These are phyloP conservation scores for Aspergillus cavernicola DNA, from an alignment of 495 filamentous ascomycete species.

Conservation along the genomic window DNA sequence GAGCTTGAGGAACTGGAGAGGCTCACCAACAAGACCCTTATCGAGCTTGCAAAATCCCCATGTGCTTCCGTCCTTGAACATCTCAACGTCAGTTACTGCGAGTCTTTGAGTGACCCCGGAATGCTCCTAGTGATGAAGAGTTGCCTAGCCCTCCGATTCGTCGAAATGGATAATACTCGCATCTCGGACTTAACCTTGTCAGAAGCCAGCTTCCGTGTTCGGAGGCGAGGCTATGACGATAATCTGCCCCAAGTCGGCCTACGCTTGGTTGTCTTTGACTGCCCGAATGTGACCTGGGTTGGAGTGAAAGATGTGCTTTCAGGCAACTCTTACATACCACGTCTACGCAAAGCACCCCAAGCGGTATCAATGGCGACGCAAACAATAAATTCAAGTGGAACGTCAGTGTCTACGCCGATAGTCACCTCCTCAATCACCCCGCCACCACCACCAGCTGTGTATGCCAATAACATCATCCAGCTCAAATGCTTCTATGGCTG, in stretches of 20 bases:
- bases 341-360: conserved; percentile 27
- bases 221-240: conserved; percentile 56
- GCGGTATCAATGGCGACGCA: conserved; percentile 28
- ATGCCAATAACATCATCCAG: conserved; percentile 70
- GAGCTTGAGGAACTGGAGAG: conserved; percentile 83
- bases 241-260: conserved; percentile 59
- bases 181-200: conserved; percentile 82
- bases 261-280: conserved; percentile 84
- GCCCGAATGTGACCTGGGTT: conserved; percentile 85
- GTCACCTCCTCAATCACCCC: conserved; percentile 35
- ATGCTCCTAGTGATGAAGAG: conserved; percentile 78
- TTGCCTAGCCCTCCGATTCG: conserved; percentile 61
- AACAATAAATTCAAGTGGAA: conserved; percentile 24
- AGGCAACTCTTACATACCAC: conserved; percentile 68
- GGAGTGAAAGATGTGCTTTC: conserved; percentile 83
- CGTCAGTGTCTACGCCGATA: conserved; percentile 24
- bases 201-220: conserved; percentile 76
- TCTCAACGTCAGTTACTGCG: conserved; percentile 86
- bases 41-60: conserved; percentile 68
- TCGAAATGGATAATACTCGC: conserved; percentile 93
- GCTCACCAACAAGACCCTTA: conserved; percentile 69
- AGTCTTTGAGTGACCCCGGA: conserved; percentile 75
- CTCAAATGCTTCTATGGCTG: conserved; percentile 94
- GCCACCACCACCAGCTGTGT: conserved; percentile 33
- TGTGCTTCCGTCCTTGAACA: conserved; percentile 69